Evolutionary conservation across 495 filamentous ascomycete genomes (phyloP).

Genomic region (Acidomyces sp.): DNA sequence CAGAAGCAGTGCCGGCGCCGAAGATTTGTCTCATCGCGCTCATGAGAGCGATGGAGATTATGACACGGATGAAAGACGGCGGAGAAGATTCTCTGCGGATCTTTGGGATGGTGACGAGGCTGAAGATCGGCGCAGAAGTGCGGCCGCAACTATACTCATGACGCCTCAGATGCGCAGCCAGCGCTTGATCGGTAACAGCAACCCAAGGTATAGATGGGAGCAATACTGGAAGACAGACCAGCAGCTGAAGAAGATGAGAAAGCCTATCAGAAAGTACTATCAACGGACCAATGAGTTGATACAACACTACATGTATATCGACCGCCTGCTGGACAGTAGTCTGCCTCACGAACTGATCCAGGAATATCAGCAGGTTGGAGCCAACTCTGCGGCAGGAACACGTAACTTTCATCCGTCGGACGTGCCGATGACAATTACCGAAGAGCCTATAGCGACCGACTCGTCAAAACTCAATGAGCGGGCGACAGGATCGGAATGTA

Average conservation of each 20-base stretch:
- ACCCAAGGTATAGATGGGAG: slow-evolving; percentile 63
- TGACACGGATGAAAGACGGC: slow-evolving; percentile 3
- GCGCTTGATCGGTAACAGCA: slow-evolving; percentile 63
- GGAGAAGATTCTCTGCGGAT: background rate
- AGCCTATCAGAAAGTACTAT: slow-evolving; percentile 63
- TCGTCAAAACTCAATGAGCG: slow-evolving; percentile 13
- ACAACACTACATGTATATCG: slow-evolving; percentile 81
- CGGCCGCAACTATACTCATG: slow-evolving; percentile 37
- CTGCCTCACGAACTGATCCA: slow-evolving; percentile 74
- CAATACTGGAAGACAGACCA: slow-evolving; percentile 59
- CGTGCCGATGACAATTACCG: slow-evolving; percentile 18
- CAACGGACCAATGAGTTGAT: slow-evolving; percentile 70
- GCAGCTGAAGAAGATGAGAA: slow-evolving; percentile 50
- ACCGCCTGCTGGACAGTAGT: slow-evolving; percentile 78
- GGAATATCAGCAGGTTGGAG: slow-evolving; percentile 46
- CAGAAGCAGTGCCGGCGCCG: slow-evolving; percentile 8
- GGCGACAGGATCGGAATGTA: background rate
- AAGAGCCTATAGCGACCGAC: slow-evolving; percentile 7
- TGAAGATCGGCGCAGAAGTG: slow-evolving; percentile 26
- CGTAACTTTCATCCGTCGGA: slow-evolving; percentile 32
- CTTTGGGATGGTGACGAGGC: slow-evolving; percentile 1
- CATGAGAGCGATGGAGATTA: slow-evolving; percentile 5
- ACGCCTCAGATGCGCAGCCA: slow-evolving; percentile 63
- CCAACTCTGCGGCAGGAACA: too few species aligned
- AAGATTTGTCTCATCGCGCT: slow-evolving; percentile 5